These are phyloP conservation scores for Metschnikowia chrysomelidarum DNA, from an alignment of 805 yeast genomes.

Conservation along the genomic window DNA sequence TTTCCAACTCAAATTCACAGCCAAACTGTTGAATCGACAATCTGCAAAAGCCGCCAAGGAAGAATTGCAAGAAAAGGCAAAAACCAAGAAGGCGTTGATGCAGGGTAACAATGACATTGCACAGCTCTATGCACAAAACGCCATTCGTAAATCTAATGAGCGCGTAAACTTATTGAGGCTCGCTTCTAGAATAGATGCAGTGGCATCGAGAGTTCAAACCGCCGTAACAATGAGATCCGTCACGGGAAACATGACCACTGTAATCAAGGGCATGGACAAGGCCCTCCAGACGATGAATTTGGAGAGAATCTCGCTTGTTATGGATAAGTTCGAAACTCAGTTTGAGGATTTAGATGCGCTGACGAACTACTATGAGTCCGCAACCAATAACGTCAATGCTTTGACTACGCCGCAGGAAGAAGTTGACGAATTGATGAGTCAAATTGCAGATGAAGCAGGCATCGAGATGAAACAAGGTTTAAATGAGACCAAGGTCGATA, in stretches of 20 bases:
- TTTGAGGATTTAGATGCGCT: conserved; percentile 95
- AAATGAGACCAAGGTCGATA: conserved; percentile 57
- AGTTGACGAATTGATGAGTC: conserved; percentile 84
- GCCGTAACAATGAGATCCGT: conserved; percentile 98
- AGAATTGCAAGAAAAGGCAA: conserved; percentile 80
- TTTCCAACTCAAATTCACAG: conserved; percentile 61
- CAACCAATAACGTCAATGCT: conserved; percentile 86
- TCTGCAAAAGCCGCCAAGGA: conserved; percentile 90
- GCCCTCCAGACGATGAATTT: conserved; percentile 95
- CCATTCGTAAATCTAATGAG: conserved; percentile 88
- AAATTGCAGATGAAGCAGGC: conserved; percentile 97
- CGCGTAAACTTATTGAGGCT: conserved; percentile 74
- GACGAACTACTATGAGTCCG: conserved; percentile 87
- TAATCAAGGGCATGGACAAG: conserved; percentile 92
- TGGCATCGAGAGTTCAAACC: conserved; percentile 92
- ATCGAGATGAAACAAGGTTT: conserved; percentile 86
- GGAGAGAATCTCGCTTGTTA: conserved; percentile 86
- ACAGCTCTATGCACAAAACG: conserved; percentile 90
- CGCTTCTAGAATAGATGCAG: conserved; percentile 91
- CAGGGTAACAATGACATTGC: conserved; percentile 93
- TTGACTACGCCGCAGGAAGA: conserved; percentile 91
- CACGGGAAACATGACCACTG: conserved; percentile 89
- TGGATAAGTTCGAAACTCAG: conserved; percentile 96
- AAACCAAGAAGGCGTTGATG: conserved; percentile 81
- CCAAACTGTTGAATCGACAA: conserved; percentile 88